phyloP scores from a whole-genome alignment of 768 basidiomycete species.

The Suillus hirtellus region DNA sequence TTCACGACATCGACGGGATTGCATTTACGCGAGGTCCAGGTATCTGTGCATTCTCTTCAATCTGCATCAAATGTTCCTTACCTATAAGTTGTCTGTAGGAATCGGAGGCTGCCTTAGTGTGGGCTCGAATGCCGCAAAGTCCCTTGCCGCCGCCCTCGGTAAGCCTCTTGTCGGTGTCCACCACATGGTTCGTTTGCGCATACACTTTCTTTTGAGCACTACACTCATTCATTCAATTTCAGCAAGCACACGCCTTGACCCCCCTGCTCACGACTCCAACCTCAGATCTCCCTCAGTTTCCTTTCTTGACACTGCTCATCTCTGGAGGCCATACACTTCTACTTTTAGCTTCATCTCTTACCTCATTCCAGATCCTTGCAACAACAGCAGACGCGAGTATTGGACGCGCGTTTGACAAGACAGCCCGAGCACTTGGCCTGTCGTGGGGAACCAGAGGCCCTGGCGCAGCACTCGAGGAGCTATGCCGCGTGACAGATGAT shows the following conservation, averaged over 20 bases:
- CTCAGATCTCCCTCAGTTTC: slow-evolving; percentile 56
- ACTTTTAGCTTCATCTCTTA: slow-evolving; percentile 63
- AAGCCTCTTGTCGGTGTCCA: slow-evolving; percentile 90
- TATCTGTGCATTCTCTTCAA: slow-evolving; percentile 25
- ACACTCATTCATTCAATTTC: not conserved
- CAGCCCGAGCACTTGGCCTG: slow-evolving; percentile 45
- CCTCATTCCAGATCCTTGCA: slow-evolving; percentile 67
- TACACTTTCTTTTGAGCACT: not conserved
- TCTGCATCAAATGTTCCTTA: slow-evolving; percentile 12
- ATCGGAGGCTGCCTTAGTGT: slow-evolving; percentile 82
- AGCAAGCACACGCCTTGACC: slow-evolving; percentile 95
- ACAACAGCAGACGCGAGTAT: slow-evolving; percentile 61
- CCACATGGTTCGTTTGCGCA: slow-evolving; percentile 75
- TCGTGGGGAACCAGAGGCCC: slow-evolving; percentile 64
- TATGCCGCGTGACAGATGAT: slow-evolving; percentile 42
- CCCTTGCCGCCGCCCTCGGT: slow-evolving; percentile 71
- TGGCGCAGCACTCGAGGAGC: slow-evolving; percentile 81
- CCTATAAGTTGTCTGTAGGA: slow-evolving; percentile 40
- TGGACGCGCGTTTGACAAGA: too few species aligned
- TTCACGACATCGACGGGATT: slow-evolving; percentile 76
- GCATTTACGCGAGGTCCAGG: slow-evolving; percentile 92
- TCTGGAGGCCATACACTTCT: slow-evolving; percentile 96
- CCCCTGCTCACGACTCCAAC: slow-evolving; percentile 62
- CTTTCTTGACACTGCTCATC: slow-evolving; percentile 85
- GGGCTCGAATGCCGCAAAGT: slow-evolving; percentile 80